Percentiles rank a stretch among this genome's conserved stretches.
These are phyloP conservation scores for Chamaecrista fasciculata DNA, from an alignment of 306 rosid genomes.

Conservation along the genomic window DNA sequence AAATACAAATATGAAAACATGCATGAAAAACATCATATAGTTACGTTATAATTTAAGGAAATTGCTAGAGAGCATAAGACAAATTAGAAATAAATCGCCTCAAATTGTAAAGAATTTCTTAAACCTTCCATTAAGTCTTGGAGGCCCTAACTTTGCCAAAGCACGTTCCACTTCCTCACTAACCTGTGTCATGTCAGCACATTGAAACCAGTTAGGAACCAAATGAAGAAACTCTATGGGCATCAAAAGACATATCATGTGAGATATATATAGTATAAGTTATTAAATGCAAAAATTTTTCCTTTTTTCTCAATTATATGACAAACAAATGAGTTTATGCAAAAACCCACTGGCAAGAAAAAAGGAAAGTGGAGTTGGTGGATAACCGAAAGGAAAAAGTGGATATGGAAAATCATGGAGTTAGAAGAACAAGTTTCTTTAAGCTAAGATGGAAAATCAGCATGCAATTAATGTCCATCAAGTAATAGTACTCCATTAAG, in stretches of 20 bases:
- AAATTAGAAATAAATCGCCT: conserved; percentile 22
- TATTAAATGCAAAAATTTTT: not conserved
- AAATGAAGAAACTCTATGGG: conserved; percentile 4
- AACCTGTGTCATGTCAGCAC: conserved; percentile 56
- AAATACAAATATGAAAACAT: conserved; percentile 18
- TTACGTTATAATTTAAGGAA: conserved; percentile 3
- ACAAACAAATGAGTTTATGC: not conserved
- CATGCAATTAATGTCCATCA: not conserved
- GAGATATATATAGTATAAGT: not conserved
- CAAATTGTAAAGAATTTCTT: conserved; percentile 22
- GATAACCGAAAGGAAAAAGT: not conserved
- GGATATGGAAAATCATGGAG: not conserved
- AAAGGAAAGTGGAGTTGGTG: not conserved
- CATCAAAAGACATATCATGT: not conserved
- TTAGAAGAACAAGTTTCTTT: not conserved
- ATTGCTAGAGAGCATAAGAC: conserved; percentile 7
- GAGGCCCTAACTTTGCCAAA: conserved; percentile 81
- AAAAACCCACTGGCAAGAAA: not conserved
- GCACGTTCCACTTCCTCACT: conserved; percentile 99
- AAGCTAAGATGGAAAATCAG: not conserved
- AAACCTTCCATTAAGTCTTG: conserved; percentile 76
- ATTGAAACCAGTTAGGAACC: conserved; percentile 21
- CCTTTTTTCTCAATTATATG: not conserved
- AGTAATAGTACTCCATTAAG: not conserved
- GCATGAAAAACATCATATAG: not conserved